These are phyloP conservation scores for Phytophthora hybrid DNA, from an alignment of 352 stramenopile species.

Conservation along the genomic window DNA sequence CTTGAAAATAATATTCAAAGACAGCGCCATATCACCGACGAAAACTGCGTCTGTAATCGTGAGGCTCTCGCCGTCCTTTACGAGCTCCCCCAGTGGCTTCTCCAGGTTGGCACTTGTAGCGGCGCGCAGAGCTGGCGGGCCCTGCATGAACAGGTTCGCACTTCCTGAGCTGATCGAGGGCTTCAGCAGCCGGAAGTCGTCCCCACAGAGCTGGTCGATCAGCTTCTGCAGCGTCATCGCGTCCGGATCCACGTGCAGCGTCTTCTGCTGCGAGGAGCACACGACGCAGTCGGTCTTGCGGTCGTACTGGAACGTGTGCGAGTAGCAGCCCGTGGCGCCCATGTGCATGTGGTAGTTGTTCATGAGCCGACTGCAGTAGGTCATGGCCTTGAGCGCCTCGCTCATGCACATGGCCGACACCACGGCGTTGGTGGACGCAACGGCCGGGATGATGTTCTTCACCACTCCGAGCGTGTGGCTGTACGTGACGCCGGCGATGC, in stretches of 20 bases:
- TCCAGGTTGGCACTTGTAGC: conserved; percentile 93
- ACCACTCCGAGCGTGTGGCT: conserved; percentile 97
- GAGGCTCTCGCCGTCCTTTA: conserved; percentile 90
- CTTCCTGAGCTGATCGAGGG: conserved; percentile 75
- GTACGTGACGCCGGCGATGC: conserved; percentile 97
- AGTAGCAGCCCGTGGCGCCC: conserved; percentile 95
- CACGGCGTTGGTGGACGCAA: conserved; percentile 97
- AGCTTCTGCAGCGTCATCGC: conserved; percentile 64
- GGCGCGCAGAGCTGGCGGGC: conserved; percentile 80
- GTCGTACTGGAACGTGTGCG: conserved; percentile 97
- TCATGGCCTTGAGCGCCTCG: conserved; percentile 97
- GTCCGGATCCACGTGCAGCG: conserved; percentile 58
- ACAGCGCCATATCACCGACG: conserved; percentile 78
- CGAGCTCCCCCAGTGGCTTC: conserved; percentile 90
- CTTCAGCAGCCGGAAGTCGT: conserved; percentile 71
- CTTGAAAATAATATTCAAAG: conserved; percentile 70
- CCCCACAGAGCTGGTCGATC: conserved; percentile 70
- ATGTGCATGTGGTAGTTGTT: conserved; percentile 99
- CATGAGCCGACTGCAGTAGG: conserved; percentile 95
- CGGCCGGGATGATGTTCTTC: conserved; percentile 99
- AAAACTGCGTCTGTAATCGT: conserved; percentile 96
- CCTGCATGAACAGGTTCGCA: conserved; percentile 85
- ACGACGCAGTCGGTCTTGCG: conserved; percentile 91
- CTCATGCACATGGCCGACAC: conserved; percentile 96
- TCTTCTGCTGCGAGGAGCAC: conserved; percentile 82